These are phyloP conservation scores for Pleurotus salmoneostramineus DNA, from an alignment of 768 basidiomycete species.

Conservation along the genomic window DNA sequence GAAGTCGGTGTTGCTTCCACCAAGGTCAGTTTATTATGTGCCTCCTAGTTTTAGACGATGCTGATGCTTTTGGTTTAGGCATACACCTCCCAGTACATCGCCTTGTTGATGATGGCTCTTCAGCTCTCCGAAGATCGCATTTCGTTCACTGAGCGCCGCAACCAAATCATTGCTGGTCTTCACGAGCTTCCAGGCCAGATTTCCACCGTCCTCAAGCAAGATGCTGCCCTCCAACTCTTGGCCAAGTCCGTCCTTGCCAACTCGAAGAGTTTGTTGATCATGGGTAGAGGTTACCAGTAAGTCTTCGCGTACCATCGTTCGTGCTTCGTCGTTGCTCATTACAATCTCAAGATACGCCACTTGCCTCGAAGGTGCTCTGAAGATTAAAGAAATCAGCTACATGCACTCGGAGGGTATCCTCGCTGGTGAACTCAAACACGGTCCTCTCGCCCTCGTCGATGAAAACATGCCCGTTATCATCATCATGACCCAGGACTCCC, in stretches of 20 bases:
- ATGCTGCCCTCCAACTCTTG: conserved; percentile 73
- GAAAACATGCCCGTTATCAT: conserved; percentile 99
- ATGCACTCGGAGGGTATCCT: conserved; percentile 89
- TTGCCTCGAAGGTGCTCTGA: conserved; percentile 95
- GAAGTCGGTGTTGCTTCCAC: conserved; percentile 99
- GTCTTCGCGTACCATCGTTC: conserved; percentile 7
- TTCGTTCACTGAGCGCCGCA: conserved; percentile 85
- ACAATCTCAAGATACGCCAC: conserved; percentile 68
- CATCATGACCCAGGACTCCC: conserved; percentile 97
- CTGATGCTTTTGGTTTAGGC: conserved; percentile 44
- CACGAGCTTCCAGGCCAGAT: conserved; percentile 90
- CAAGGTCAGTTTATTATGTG: conserved; percentile 51
- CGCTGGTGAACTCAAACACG: conserved; percentile 98
- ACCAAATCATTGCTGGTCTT: conserved; percentile 90
- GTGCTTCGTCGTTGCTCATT: not conserved
- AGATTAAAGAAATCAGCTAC: conserved; percentile 99
- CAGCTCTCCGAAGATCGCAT: conserved; percentile 97
- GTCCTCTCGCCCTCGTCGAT: conserved; percentile 95
- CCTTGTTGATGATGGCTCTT: conserved; percentile 96
- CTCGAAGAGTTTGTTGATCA: conserved; percentile 82
- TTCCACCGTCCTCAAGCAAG: conserved; percentile 79
- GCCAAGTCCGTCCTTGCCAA: conserved; percentile 78
- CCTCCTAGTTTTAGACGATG: not conserved
- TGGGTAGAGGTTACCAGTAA: conserved; percentile 97
- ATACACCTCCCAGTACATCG: conserved; percentile 98